Evolutionary conservation across 805 yeast species (phyloP), one percentile per base, ranked within the genome.

Genomic region (Sungouiella thailandica): DNA sequence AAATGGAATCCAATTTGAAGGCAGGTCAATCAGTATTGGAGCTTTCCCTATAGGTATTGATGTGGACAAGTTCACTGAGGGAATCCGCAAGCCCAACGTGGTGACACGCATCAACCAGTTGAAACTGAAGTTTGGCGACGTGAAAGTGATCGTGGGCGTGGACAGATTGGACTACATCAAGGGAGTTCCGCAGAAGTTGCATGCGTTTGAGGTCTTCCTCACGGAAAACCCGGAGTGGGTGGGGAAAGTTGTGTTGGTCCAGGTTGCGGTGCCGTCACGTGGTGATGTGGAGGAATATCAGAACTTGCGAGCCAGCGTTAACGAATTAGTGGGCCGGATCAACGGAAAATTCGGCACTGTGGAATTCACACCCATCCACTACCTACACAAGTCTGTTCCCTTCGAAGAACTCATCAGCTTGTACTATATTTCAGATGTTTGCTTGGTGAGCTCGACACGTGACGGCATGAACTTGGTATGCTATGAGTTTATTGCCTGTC

Each of bases 21-120:
- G 86, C 18, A 68, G 90, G 32, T 76, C 77, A 40, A 90, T 93
- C 29, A 76, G 78, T 18, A 87, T 93, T 23, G 96, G 97, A 16
- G 97, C 97, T 0, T 90, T 89, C 73, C 98, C 99, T n/a, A 93
- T 93, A 46, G 99, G 99, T 37, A 93, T 93, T 40, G 98, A 93
- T 53, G 95, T 88, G 15, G 95, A 87, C 38, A 86, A 85, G 46
- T 93, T 93, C 57, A 64, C 82, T 11, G 83, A 79, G 15, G 97
- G 96, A 0, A 60, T 93, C 46, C 68, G 78, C 44, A 71, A 74
- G 39, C 72, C 68, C 1, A 50, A 64, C 4, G 97, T 89, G 4
- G 69, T 74, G 28, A 57, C 74, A 17, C 72, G 98, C 47, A 78
- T 90, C 38, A 49, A 60, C 22, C 76, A 74, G 37, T 65, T 93